phyloP scores from a whole-genome alignment of 2,329 filamentous ascomycete genomes.

The Cladosporium sp. region DNA sequence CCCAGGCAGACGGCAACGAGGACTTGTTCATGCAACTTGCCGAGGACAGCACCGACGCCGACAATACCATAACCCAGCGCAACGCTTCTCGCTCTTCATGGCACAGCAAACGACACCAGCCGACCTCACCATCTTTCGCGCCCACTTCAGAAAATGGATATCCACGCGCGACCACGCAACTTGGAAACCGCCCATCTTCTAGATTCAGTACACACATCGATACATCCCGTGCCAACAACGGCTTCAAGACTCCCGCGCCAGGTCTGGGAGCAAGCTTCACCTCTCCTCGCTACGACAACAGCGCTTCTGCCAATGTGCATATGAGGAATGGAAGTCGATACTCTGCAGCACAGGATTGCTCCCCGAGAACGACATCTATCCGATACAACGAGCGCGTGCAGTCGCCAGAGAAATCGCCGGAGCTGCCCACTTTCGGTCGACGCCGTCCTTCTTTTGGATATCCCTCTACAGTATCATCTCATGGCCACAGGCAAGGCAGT shows the following conservation, averaged over 20 bases:
- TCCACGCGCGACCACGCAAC: constrained; percentile 21
- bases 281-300: constrained; percentile 21
- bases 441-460: constrained; percentile 23
- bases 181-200: constrained; percentile 18
- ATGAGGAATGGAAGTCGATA: constrained; percentile 20
- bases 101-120: constrained; percentile 37
- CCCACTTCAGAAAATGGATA: constrained; percentile 15
- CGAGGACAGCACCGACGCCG: constrained; percentile 18
- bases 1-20: constrained; percentile 16
- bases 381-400: constrained; percentile 18
- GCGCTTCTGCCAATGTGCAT: constrained; percentile 19
- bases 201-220: constrained; percentile 20
- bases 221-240: constrained; percentile 19
- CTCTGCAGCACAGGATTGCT: constrained; percentile 18
- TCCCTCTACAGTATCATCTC: neutral
- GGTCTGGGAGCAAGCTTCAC: constrained; percentile 14
- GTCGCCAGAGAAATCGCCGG: constrained; percentile 28
- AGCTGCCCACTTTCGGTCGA: constrained; percentile 21
- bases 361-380: constrained; percentile 15
- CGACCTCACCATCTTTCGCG: constrained; percentile 9
- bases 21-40: constrained; percentile 31
- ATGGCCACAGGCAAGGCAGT: neutral
- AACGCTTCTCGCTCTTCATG: constrained; percentile 53
- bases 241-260: constrained; percentile 15
- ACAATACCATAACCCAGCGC: constrained; percentile 8